These are phyloP conservation scores for Hypoxylon sp. DNA, from an alignment of 2,329 filamentous ascomycete genomes.

Conservation along the genomic window DNA sequence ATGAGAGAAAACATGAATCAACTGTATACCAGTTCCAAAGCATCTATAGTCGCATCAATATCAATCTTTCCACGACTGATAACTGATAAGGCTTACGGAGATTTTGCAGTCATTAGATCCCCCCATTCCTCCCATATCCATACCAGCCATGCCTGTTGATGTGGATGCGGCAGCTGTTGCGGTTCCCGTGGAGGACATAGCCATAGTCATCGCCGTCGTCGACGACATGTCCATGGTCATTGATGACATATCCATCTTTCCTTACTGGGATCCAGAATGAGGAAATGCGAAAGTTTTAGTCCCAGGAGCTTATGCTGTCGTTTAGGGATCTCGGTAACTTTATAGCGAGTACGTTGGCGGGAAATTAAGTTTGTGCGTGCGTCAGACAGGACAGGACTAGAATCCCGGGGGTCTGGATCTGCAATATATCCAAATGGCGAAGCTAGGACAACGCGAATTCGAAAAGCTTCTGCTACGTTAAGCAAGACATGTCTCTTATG, in stretches of 20 bases:
- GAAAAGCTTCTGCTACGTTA: constrained; percentile 15
- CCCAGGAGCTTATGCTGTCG: not conserved
- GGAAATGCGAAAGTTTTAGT: constrained; percentile 12
- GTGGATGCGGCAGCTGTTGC: constrained; percentile 13
- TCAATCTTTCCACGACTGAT: constrained; percentile 7
- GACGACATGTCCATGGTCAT: constrained; percentile 21
- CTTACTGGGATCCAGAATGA: constrained; percentile 2
- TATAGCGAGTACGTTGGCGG: constrained; percentile 4
- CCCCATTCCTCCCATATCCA: constrained; percentile 28
- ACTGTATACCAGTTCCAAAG: constrained; percentile 84
- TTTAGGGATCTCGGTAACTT: not conserved
- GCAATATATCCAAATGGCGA: constrained; percentile 12
- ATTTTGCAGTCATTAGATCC: constrained; percentile 25
- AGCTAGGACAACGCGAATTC: constrained; percentile 2
- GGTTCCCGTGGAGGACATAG: constrained; percentile 25
- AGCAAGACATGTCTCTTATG: constrained; percentile 2
- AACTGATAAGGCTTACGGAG: constrained; percentile 10
- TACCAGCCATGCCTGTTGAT: constrained; percentile 19
- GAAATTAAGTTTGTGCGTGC: constrained; percentile 2
- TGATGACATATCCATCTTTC: constrained; percentile 30
- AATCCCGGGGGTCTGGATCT: constrained; percentile 19
- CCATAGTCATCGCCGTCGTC: constrained; percentile 17
- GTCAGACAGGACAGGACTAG: constrained; percentile 3
- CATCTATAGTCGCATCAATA: constrained; percentile 67
- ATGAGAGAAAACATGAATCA: constrained; percentile 79